Conservation (phyloP, 441 rosid species). For the Adansonia madagascariensis region DNA sequence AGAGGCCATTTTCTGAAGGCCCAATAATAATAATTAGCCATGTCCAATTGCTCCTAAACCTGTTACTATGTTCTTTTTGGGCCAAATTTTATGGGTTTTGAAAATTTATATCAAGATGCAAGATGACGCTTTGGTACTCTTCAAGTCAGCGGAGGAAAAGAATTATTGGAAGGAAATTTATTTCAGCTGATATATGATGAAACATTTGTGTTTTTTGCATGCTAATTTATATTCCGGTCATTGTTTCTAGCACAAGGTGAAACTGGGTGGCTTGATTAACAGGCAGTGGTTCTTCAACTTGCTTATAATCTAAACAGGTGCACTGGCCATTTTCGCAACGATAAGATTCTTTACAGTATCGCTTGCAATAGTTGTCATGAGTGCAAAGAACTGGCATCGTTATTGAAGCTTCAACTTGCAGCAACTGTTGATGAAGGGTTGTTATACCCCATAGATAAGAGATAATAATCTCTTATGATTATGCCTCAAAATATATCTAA, state of each 20-base stretch:
- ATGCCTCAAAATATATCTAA: no score
- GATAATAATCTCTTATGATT: no score
- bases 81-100: neutral
- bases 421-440: neutral
- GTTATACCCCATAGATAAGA: no score
- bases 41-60: neutral
- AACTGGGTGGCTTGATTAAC: neutral
- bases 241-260: neutral
- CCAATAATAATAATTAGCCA: neutral
- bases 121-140: neutral
- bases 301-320: neutral
- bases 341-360: neutral
- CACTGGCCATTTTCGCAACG: neutral
- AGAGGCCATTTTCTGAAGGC: neutral
- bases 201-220: neutral
- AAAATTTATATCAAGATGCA: neutral
- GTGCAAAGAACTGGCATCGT: slow-evolving; percentile 2
- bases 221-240: neutral
- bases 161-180: neutral
- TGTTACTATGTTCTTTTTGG: neutral
- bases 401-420: neutral
- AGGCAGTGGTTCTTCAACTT: neutral
- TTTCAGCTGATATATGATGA: neutral
- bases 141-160: neutral
- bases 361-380: neutral